These are phyloP conservation scores for Aegilops bicornis DNA, from an alignment of 176 grass and related monocot genomes.

Conservation along the genomic window DNA sequence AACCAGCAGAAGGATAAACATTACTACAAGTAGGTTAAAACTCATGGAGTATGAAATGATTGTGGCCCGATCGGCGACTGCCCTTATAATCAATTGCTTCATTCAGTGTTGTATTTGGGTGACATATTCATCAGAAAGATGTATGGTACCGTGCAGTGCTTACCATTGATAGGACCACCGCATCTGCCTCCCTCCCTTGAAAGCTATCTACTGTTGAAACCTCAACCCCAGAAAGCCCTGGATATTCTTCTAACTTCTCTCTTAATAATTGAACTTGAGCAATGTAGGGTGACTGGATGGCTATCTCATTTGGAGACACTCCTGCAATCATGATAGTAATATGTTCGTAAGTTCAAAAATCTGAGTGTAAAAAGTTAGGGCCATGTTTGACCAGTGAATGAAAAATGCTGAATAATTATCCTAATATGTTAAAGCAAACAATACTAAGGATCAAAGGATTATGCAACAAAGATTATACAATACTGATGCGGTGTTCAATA, in stretches of 20 bases:
- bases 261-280: constrained; percentile 95
- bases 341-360: constrained; percentile 29
- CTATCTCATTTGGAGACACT: constrained; percentile 67
- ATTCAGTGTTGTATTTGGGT: background rate
- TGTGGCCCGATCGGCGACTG: background rate
- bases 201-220: constrained; percentile 95
- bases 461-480: background rate
- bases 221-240: constrained; percentile 76
- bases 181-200: constrained; percentile 92
- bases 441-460: constrained; percentile 1
- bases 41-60: constrained; percentile 8
- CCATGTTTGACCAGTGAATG: background rate
- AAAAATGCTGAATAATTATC: constrained; percentile 3
- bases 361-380: constrained; percentile 3
- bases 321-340: constrained; percentile 47
- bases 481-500: background rate
- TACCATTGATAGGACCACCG: constrained; percentile 95
- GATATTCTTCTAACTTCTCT: constrained; percentile 67
- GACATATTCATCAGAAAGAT: constrained; percentile 11
- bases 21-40: background rate
- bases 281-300: constrained; percentile 90
- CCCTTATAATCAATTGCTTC: background rate
- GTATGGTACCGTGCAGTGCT: background rate
- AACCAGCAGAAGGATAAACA: background rate
- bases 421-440: background rate